phyloP scores from a whole-genome alignment of 495 filamentous ascomycete species.

The Amorphotheca resinae region DNA sequence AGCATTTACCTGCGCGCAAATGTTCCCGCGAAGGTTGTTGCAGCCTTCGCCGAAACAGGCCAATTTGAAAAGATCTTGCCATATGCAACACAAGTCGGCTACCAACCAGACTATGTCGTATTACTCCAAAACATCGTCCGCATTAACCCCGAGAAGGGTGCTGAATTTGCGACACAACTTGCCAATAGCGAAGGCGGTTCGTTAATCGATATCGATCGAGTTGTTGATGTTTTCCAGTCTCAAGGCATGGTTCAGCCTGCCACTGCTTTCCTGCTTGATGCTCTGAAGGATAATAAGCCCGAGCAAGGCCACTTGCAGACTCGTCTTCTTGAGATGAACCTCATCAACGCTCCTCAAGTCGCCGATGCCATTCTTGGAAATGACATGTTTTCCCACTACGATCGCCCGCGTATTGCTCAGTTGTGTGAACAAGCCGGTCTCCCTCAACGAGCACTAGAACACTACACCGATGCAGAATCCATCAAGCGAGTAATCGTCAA shows the following conservation, averaged over 20 bases:
- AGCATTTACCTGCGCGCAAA: constrained; percentile 80
- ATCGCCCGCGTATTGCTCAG: constrained; percentile 72
- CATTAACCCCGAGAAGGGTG: constrained; percentile 82
- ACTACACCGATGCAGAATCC: constrained; percentile 79
- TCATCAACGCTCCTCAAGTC: constrained; percentile 90
- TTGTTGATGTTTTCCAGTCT: constrained; percentile 93
- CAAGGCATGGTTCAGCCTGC: constrained; percentile 97
- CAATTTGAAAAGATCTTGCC: constrained; percentile 93
- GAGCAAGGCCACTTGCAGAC: constrained; percentile 92
- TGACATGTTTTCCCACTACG: constrained; percentile 94
- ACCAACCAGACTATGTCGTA: constrained; percentile 82
- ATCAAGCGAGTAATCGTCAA: constrained; percentile 80
- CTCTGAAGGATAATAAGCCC: constrained; percentile 82
- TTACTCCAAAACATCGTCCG: constrained; percentile 73
- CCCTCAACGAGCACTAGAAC: constrained; percentile 81
- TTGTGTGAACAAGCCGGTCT: constrained; percentile 87
- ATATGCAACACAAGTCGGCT: constrained; percentile 70
- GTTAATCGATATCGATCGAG: constrained; percentile 84
- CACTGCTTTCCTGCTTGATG: constrained; percentile 92
- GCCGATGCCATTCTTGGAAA: constrained; percentile 95
- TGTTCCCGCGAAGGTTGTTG: constrained; percentile 81
- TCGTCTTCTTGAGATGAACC: constrained; percentile 92
- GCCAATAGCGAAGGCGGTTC: constrained; percentile 76
- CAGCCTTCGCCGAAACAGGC: constrained; percentile 86
- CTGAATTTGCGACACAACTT: constrained; percentile 81